Evolutionary conservation across 2,329 filamentous ascomycete genomes (phyloP).

Genomic region (Teratosphaeria pseudoeucalypti): DNA sequence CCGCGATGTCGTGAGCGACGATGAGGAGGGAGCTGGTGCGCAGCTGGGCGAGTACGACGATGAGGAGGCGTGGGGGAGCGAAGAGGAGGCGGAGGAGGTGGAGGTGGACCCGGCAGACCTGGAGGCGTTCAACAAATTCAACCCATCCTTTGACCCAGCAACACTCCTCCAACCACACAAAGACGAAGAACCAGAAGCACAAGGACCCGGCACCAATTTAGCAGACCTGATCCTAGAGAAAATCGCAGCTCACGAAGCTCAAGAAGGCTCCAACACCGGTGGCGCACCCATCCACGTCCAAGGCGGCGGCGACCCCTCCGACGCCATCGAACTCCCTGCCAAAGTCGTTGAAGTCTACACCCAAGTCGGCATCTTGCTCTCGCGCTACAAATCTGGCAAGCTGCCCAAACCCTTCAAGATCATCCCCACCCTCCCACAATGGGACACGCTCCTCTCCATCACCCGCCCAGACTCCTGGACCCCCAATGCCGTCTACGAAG

Average conservation of each 20-base stretch:
- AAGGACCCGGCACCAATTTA: slow-evolving; percentile 56
- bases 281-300: slow-evolving; percentile 46
- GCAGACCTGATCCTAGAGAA: slow-evolving; percentile 89
- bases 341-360: slow-evolving; percentile 93
- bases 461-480: slow-evolving; percentile 74
- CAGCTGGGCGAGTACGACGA: slow-evolving; percentile 43
- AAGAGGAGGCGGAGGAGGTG: slow-evolving; percentile 53
- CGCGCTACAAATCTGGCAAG: slow-evolving; percentile 90
- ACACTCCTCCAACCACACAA: slow-evolving; percentile 55
- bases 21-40: slow-evolving; percentile 40
- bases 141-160: slow-evolving; percentile 64
- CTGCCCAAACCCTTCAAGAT: slow-evolving; percentile 97
- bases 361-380: slow-evolving; percentile 82
- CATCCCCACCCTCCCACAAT: slow-evolving; percentile 80
- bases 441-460: slow-evolving; percentile 77
- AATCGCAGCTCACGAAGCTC: slow-evolving; percentile 82
- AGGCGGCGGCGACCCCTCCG: slow-evolving; percentile 52
- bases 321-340: slow-evolving; percentile 74
- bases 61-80: slow-evolving; percentile 63
- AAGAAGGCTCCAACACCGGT: slow-evolving; percentile 42
- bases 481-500: slow-evolving; percentile 74
- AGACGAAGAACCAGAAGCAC: slow-evolving; percentile 24
- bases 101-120: slow-evolving; percentile 85
- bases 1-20: slow-evolving; percentile 27
- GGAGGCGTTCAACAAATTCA: slow-evolving; percentile 82